These are phyloP conservation scores for Collybia sp. DNA, from an alignment of 768 basidiomycete genomes.

Conservation along the genomic window DNA sequence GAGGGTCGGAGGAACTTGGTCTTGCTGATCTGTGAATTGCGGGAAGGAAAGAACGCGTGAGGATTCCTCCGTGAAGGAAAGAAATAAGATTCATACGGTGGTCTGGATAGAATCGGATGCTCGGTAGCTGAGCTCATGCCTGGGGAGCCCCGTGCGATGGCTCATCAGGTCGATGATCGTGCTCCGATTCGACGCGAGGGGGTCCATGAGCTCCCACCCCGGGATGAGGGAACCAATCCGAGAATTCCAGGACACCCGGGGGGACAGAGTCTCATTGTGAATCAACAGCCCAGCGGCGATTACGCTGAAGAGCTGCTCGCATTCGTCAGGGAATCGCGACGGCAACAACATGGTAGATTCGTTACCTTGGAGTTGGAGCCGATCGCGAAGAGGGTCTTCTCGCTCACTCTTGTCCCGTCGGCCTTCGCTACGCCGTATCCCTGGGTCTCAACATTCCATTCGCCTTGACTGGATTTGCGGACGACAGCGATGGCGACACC, in stretches of 20 bases:
- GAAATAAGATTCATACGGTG: slow-evolving; percentile 1
- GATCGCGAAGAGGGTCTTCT: slow-evolving; percentile 21
- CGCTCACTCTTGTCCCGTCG: slow-evolving; percentile 16
- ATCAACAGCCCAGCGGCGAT: too few relatives aligned
- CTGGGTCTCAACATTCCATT: slow-evolving; percentile 24
- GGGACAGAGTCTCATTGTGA: slow-evolving; percentile 14
- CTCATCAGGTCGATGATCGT: slow-evolving; percentile 13
- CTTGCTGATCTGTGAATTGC: slow-evolving; percentile 7
- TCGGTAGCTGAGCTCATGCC: slow-evolving; percentile 5
- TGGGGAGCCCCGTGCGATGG: slow-evolving; percentile 7
- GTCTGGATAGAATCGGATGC: slow-evolving; percentile 2
- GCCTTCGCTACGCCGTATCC: slow-evolving; percentile 23
- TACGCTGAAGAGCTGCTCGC: too few relatives aligned
- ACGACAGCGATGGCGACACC: slow-evolving; percentile 24
- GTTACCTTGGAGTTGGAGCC: slow-evolving; percentile 25
- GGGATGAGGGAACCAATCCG: slow-evolving; percentile 17
- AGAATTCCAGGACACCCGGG: slow-evolving; percentile 16
- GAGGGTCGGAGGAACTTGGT: slow-evolving; percentile 7
- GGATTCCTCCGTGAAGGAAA: too few relatives aligned
- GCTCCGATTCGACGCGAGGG: slow-evolving; percentile 13
- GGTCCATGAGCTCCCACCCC: slow-evolving; percentile 15
- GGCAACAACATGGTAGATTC: not conserved
- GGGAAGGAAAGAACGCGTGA: too few relatives aligned
- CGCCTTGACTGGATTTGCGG: slow-evolving; percentile 14
- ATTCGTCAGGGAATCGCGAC: not conserved